Percentiles rank a stretch among this genome's conserved stretches.
These are phyloP conservation scores for Fusarium oligoseptatum DNA, from an alignment of 2,329 filamentous ascomycete species.

Conservation along the genomic window DNA sequence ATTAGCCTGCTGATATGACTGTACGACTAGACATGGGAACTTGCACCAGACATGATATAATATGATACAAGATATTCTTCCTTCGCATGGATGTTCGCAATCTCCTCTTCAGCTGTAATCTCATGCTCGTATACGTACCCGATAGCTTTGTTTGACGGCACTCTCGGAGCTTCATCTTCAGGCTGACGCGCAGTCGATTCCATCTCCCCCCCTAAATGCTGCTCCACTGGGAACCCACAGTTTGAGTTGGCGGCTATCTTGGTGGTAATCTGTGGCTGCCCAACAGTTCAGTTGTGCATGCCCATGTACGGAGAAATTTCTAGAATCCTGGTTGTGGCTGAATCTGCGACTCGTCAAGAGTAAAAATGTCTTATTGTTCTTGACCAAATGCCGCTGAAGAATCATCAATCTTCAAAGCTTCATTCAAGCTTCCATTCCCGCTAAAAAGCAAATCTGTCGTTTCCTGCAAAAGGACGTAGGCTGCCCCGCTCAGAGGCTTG, in stretches of 20 bases:
- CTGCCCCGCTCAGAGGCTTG: slow-evolving; percentile 32
- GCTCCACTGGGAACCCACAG: slow-evolving; percentile 25
- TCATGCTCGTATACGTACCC: slow-evolving; percentile 25
- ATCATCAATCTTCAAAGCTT: neutral
- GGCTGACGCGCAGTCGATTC: slow-evolving; percentile 28
- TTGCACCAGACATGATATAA: slow-evolving; percentile 21
- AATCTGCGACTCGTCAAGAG: slow-evolving; percentile 20
- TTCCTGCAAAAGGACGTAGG: slow-evolving; percentile 32
- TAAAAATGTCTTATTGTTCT: neutral
- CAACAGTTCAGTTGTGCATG: slow-evolving; percentile 23
- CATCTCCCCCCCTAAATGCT: slow-evolving; percentile 12
- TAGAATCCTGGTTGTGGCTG: slow-evolving; percentile 35
- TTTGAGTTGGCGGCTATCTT: slow-evolving; percentile 15
- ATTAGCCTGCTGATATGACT: slow-evolving; percentile 22
- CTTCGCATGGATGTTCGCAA: slow-evolving; percentile 1
- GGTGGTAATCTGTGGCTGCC: slow-evolving; percentile 35
- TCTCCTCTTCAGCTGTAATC: slow-evolving; percentile 11
- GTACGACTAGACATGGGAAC: slow-evolving; percentile 38
- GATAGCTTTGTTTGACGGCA: slow-evolving; percentile 27
- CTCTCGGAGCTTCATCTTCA: slow-evolving; percentile 20
- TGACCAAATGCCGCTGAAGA: neutral
- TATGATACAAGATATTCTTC: slow-evolving; percentile 18
- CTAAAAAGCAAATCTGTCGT: slow-evolving; percentile 24
- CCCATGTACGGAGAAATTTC: slow-evolving; percentile 34
- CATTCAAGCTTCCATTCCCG: slow-evolving; percentile 2